These are phyloP conservation scores for Lactarius deliciosus DNA, from an alignment of 768 basidiomycete species.

Conservation along the genomic window DNA sequence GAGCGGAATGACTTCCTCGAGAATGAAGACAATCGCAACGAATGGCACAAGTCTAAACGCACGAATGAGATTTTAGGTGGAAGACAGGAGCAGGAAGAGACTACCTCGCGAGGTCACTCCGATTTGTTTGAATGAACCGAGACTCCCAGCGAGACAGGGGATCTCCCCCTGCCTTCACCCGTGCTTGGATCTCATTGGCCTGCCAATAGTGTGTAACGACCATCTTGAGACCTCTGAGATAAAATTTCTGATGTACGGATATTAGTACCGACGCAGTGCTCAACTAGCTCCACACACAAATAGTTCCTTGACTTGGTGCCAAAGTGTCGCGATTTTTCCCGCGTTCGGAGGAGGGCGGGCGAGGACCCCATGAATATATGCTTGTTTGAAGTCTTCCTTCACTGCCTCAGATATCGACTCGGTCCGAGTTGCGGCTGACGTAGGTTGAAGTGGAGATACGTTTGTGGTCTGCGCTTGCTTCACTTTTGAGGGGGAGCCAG, in stretches of 20 bases:
- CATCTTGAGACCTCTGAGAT: constrained; percentile 71
- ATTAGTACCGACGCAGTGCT: constrained; percentile 11
- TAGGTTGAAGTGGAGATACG: constrained; percentile 24
- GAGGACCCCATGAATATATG: constrained; percentile 66
- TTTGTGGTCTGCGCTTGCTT: constrained; percentile 27
- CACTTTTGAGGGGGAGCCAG: constrained; percentile 29
- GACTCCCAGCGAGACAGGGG: constrained; percentile 67
- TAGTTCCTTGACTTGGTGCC: constrained; percentile 49
- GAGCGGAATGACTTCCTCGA: constrained; percentile 82
- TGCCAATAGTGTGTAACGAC: constrained; percentile 62
- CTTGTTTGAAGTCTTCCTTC: constrained; percentile 62
- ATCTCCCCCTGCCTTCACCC: constrained; percentile 58
- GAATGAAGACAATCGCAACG: constrained; percentile 64
- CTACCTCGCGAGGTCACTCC: constrained; percentile 71
- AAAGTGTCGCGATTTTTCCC: constrained; percentile 51
- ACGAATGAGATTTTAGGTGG: constrained; percentile 19
- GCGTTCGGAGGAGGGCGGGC: constrained; percentile 63
- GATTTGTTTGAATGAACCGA: constrained; percentile 65
- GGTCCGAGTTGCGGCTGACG: constrained; percentile 22
- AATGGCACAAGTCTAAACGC: constrained; percentile 70
- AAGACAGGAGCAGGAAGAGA: constrained; percentile 20
- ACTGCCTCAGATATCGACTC: constrained; percentile 48
- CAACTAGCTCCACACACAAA: constrained; percentile 38
- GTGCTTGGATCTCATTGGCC: constrained; percentile 51
- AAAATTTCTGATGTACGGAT: constrained; percentile 62